Conservation (phyloP, 805 yeast species). For the Saccharomyces jurei region DNA sequence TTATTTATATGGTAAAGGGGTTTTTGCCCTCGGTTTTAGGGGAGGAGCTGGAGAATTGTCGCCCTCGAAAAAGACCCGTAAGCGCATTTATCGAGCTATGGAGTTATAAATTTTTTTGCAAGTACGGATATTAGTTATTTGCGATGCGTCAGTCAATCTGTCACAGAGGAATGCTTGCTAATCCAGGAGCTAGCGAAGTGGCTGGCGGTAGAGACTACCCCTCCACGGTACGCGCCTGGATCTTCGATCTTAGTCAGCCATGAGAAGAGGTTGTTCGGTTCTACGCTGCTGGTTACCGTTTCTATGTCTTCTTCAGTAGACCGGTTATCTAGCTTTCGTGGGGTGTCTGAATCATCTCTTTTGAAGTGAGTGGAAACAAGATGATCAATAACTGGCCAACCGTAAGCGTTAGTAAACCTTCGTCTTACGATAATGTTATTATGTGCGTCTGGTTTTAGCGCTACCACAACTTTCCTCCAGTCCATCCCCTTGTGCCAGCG, state of each 20-base stretch:
- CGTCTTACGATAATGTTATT: slow-evolving; percentile 67
- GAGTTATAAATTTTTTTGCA: not conserved
- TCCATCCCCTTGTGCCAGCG: slow-evolving; percentile 53
- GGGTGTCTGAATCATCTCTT: not conserved
- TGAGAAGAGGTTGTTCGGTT: slow-evolving; percentile 5
- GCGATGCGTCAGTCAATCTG: not conserved
- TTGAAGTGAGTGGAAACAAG: not conserved
- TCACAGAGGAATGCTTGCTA: not conserved
- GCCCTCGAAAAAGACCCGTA: not conserved
- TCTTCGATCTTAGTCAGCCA: slow-evolving; percentile 6
- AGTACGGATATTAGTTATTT: not conserved
- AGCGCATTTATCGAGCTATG: not conserved
- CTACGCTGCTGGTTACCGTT: slow-evolving; percentile 3
- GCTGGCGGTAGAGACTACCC: slow-evolving; percentile 2
- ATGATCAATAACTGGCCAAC: slow-evolving; percentile 71
- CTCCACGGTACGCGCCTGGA: not conserved
- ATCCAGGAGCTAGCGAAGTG: not conserved
- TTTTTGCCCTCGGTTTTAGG: not conserved
- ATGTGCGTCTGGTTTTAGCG: slow-evolving; percentile 66
- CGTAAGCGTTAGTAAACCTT: slow-evolving; percentile 67
- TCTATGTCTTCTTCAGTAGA: slow-evolving; percentile 8
- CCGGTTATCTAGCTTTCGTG: slow-evolving; percentile 2
- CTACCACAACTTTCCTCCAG: slow-evolving; percentile 62
- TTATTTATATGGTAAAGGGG: not conserved
- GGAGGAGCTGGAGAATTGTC: not conserved